Conservation (phyloP, 345 rosid genomes). For the Acer yangbiense region DNA sequence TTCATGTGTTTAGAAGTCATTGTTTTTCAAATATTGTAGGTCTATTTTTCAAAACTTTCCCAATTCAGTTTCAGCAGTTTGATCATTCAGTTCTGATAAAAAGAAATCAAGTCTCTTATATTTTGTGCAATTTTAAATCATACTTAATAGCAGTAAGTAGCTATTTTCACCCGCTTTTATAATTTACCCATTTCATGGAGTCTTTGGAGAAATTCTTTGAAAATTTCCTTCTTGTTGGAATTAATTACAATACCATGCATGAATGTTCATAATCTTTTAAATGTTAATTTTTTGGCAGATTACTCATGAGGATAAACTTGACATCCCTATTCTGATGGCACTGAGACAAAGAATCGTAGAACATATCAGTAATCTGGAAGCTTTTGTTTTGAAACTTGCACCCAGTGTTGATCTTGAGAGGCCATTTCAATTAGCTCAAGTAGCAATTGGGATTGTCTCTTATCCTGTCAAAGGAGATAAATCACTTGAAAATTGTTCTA, state of each 20-base stretch:
- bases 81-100: neutral
- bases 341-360: slow-evolving; percentile 75
- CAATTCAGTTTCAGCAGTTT: neutral
- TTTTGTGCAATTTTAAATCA: neutral
- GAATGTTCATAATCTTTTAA: neutral
- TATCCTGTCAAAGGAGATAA: slow-evolving; percentile 41
- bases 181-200: neutral
- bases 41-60: neutral
- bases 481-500: slow-evolving; percentile 62
- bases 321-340: slow-evolving; percentile 68
- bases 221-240: neutral
- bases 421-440: slow-evolving; percentile 70
- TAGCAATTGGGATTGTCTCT: slow-evolving; percentile 78
- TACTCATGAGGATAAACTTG: slow-evolving; percentile 55
- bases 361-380: slow-evolving; percentile 59
- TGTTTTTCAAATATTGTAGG: too few species aligned
- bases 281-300: slow-evolving; percentile 50
- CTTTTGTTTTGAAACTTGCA: slow-evolving; percentile 65
- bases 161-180: neutral
- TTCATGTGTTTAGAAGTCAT: too few species aligned
- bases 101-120: neutral
- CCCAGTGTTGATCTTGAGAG: slow-evolving; percentile 56
- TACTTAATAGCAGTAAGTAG: neutral
- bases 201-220: neutral
- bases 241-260: neutral